Conservation (phyloP, 345 rosid species). For the Pelargonium nanum region DNA sequence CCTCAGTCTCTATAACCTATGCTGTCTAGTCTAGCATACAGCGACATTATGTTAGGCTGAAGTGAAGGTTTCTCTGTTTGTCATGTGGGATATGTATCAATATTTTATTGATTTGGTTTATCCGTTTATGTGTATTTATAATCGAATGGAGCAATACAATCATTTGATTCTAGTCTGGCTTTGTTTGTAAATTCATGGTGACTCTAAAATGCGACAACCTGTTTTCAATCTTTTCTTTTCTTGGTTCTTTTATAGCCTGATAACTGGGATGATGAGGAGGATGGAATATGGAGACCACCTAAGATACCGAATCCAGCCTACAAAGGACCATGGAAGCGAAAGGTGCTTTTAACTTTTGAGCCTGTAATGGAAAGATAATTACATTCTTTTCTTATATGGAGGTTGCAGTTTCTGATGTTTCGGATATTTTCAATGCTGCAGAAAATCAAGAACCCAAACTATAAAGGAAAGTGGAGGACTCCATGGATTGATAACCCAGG, state of each 20-base stretch:
- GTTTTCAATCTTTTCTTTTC: constrained; percentile 10
- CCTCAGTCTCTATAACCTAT: background rate
- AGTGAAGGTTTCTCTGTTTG: background rate
- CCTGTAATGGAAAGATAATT: constrained; percentile 1
- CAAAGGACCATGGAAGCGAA: constrained; percentile 75
- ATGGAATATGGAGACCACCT: constrained; percentile 60
- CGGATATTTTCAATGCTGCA: constrained; percentile 14
- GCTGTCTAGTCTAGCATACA: background rate
- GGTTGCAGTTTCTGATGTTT: constrained; percentile 2
- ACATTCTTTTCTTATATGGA: constrained; percentile 2
- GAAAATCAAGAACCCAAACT: constrained; percentile 90
- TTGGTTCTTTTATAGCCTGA: constrained; percentile 36
- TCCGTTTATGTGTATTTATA: no score
- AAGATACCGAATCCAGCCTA: constrained; percentile 60
- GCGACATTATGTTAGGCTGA: no score
- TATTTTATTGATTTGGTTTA: no score
- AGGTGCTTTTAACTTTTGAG: constrained; percentile 29
- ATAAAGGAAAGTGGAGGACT: constrained; percentile 86
- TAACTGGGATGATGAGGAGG: constrained; percentile 69
- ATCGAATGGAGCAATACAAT: no score
- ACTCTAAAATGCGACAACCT: constrained; percentile 9
- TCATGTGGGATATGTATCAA: background rate
- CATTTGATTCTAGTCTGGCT: background rate
- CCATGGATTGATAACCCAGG: constrained; percentile 96
- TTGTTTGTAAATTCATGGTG: background rate